Percentiles rank a stretch among this genome's conserved stretches.
Conservation (phyloP, 169 alveolate species). For the Cyclospora cayetanensis region DNA sequence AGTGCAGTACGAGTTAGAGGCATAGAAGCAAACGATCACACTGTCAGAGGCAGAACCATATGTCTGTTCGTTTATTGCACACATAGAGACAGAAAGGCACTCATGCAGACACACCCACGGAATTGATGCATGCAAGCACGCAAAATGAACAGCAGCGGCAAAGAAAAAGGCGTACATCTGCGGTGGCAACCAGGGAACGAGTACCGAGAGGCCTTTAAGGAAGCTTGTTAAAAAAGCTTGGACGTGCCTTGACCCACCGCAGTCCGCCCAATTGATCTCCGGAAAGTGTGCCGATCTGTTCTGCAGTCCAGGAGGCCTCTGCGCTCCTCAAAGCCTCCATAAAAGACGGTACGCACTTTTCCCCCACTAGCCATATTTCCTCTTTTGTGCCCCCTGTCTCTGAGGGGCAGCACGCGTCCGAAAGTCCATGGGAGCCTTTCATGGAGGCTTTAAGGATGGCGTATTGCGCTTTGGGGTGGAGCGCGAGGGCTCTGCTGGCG, state of each 20-base stretch:
- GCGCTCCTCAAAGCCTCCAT: slow-evolving; percentile 40
- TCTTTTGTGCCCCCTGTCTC: not conserved
- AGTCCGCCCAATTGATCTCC: slow-evolving; percentile 2
- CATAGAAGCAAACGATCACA: not conserved
- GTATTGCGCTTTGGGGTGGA: slow-evolving; percentile 72
- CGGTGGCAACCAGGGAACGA: not conserved
- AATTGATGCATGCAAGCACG: not conserved
- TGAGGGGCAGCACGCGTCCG: not conserved
- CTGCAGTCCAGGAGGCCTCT: slow-evolving; percentile 13
- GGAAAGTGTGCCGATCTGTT: slow-evolving; percentile 36
- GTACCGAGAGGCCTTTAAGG: not conserved
- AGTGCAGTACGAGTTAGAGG: too few species aligned
- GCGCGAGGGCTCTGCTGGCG: slow-evolving; percentile 80
- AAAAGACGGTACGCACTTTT: not conserved
- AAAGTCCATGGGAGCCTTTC: not conserved
- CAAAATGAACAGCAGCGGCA: not conserved
- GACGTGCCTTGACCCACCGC: not conserved
- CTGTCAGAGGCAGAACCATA: not conserved
- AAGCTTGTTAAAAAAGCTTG: not conserved
- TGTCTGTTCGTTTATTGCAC: not conserved
- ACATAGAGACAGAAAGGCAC: not conserved
- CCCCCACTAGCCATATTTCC: slow-evolving; percentile 47
- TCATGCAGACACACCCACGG: not conserved
- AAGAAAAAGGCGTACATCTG: not conserved
- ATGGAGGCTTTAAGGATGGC: slow-evolving; percentile 40